phyloP scores from a whole-genome alignment of 23 red algal species.

The Gracilariopsis chorda region DNA sequence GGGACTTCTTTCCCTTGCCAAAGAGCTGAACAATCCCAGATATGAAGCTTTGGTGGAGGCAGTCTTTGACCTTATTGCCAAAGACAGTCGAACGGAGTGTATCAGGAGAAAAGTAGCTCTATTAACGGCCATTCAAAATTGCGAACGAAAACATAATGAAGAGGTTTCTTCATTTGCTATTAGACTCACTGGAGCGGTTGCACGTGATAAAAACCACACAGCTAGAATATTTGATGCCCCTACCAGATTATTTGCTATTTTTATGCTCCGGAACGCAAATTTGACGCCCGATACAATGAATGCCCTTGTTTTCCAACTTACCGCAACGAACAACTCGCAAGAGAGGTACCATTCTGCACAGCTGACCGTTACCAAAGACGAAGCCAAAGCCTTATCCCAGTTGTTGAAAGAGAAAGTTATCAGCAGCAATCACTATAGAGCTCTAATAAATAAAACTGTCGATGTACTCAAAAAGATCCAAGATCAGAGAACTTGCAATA shows the following conservation, averaged over 20 bases:
- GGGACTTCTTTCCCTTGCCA: not conserved
- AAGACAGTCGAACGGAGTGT: constrained; percentile 5
- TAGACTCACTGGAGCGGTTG: not conserved
- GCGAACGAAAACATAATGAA: not conserved
- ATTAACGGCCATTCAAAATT: constrained; percentile 1
- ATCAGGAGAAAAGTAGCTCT: constrained; percentile 4
- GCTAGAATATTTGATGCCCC: not conserved
- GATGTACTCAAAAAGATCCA: too few relatives aligned
- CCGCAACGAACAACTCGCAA: not conserved
- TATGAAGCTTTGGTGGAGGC: not conserved
- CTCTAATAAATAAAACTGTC: too few relatives aligned
- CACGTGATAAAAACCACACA: not conserved
- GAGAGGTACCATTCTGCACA: not conserved
- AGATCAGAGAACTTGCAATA: too few relatives aligned
- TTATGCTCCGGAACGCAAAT: not conserved
- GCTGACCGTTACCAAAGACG: too few relatives aligned
- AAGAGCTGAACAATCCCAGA: not conserved
- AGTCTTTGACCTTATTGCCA: constrained; percentile 2
- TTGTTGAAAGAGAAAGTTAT: too few relatives aligned
- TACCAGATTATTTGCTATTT: constrained; percentile 10
- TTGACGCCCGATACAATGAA: constrained; percentile 3
- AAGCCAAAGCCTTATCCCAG: not conserved
- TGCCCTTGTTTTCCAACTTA: constrained; percentile 1
- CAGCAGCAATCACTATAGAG: too few relatives aligned
- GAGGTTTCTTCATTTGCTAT: not conserved